These are phyloP conservation scores for Cladosporium austrohemisphaericum DNA, from an alignment of 2,329 filamentous ascomycete species.

Conservation along the genomic window DNA sequence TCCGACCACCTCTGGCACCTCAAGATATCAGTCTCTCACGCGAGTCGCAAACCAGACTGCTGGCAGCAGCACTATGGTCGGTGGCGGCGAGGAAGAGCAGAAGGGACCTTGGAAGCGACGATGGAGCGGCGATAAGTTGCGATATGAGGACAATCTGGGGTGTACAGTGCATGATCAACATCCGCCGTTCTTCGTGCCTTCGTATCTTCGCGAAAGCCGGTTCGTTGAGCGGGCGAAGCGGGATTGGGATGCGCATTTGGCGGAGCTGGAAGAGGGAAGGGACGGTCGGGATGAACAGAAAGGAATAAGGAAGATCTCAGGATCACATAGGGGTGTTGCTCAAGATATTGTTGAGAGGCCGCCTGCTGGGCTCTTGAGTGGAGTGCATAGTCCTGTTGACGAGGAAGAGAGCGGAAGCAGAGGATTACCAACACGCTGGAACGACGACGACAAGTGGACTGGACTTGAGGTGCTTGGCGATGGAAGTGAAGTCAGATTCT, in stretches of 20 bases:
- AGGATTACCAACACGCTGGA: slow-evolving; percentile 82
- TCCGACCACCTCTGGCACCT: neutral
- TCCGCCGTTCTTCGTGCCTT: slow-evolving; percentile 69
- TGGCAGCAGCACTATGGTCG: neutral
- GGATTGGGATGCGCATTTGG: slow-evolving; percentile 52
- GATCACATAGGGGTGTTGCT: slow-evolving; percentile 67
- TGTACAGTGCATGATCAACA: slow-evolving; percentile 25
- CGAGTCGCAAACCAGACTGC: slow-evolving; percentile 6
- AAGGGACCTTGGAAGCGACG: neutral
- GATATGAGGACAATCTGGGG: slow-evolving; percentile 20
- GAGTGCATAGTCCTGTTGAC: neutral
- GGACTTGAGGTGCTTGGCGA: slow-evolving; percentile 71
- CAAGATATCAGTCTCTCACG: slow-evolving; percentile 10
- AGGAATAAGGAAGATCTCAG: slow-evolving; percentile 4
- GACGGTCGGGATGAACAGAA: neutral
- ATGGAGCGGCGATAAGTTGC: slow-evolving; percentile 19
- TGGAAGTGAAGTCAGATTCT: slow-evolving; percentile 67
- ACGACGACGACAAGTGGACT: slow-evolving; percentile 67
- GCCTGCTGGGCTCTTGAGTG: slow-evolving; percentile 34
- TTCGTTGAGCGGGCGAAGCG: slow-evolving; percentile 70
- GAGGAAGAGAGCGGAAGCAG: slow-evolving; percentile 34
- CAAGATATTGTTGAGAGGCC: slow-evolving; percentile 81
- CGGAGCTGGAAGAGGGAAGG: slow-evolving; percentile 25
- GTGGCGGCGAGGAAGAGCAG: slow-evolving; percentile 3
- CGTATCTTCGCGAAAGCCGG: slow-evolving; percentile 73